Base-by-base conservation (phyloP, 2,329 filamentous ascomycete genomes). In the Thielaviopsis euricoi region DNA sequence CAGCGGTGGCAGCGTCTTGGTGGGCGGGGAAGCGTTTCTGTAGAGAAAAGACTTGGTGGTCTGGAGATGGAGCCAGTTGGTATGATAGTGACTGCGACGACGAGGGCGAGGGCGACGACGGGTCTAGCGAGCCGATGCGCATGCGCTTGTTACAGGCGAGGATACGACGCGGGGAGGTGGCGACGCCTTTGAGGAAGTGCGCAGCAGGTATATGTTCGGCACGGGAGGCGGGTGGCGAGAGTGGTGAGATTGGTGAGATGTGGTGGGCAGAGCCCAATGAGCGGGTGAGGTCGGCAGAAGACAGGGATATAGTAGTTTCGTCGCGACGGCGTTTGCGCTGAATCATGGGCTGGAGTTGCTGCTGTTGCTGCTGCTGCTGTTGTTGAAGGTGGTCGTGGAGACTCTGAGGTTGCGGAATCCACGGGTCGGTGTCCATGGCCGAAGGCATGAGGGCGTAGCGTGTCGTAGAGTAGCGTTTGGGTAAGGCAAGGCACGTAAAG, bases 251-350 rank as follows among this genome's bases (percentile, higher is more conserved):
- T 4, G 25, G 25, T 4, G 25, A 26, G 4, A 26, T 26, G 25
- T 26, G 25, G 25, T 26, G 25, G 25, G 4, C 25, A 9, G 25
- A 9, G 25, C 25, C 25, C 25, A 26, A 26, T 26, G 37, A 15
- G 29, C 33, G 25, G 23, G 37, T 15, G 17, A 56, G 6, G 19
- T 56, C 46, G n/a, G 58, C 26, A 29, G 56, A 37, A 9, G 26
- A 15, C 15, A 52, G 55, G 37, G 56, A 49, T n/a, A 43, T 26
- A 21, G 52, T 26, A 21, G 52, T 25, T n/a, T 57, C 55, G 17
- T 60, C 58, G 51, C 52, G 58, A n/a, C 58, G 40, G 21, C 58
- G 58, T 49, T 60, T 60, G 22, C 58, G 54, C 9, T 33, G 54
- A 13, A 46, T 25, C 21, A 25, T 37, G 13, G 40, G 53, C 33